phyloP scores from a whole-genome alignment of 805 yeast species.

The Jamesozyma hellenica region DNA sequence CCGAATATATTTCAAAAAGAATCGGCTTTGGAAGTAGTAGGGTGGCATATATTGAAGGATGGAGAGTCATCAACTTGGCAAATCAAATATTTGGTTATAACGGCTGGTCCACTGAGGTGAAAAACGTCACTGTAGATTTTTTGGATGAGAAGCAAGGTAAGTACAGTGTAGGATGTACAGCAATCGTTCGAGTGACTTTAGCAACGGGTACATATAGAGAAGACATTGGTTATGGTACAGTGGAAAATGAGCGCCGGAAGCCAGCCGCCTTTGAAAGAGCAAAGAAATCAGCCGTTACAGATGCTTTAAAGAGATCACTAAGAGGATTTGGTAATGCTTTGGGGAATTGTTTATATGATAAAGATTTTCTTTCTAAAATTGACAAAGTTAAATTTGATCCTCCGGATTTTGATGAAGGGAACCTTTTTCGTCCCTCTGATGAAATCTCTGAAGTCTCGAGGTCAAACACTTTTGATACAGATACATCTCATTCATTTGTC shows the following conservation, averaged over 20 bases:
- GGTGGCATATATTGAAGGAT: conserved; percentile 72
- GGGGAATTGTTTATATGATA: conserved; percentile 80
- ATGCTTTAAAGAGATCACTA: conserved; percentile 68
- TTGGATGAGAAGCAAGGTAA: conserved; percentile 54
- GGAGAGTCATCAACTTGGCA: conserved; percentile 73
- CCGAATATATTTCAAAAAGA: conserved; percentile 66
- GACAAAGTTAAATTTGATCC: conserved; percentile 36
- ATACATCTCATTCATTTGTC: conserved; percentile 2
- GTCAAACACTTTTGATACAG: conserved; percentile 17
- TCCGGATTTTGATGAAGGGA: conserved; percentile 37
- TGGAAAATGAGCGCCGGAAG: conserved; percentile 62
- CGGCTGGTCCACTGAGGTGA: conserved; percentile 73
- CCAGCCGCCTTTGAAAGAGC: conserved; percentile 77
- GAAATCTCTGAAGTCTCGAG: conserved; percentile 26
- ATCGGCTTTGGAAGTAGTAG: conserved; percentile 64
- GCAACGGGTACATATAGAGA: conserved; percentile 73
- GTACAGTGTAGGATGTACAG: conserved; percentile 57
- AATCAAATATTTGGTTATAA: conserved; percentile 75
- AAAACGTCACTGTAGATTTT: conserved; percentile 56
- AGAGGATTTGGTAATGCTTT: conserved; percentile 75
- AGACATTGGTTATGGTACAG: conserved; percentile 78
- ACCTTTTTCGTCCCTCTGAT: conserved; percentile 31
- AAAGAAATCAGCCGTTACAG: conserved; percentile 76
- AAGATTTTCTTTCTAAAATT: conserved; percentile 43
- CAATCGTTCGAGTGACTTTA: conserved; percentile 61